A percentile compares a stretch with the other conserved stretches of the same genome.
Evolutionary conservation across 208 protist genomes (phyloP).

Genomic region (Tritrichomonas foetus): DNA sequence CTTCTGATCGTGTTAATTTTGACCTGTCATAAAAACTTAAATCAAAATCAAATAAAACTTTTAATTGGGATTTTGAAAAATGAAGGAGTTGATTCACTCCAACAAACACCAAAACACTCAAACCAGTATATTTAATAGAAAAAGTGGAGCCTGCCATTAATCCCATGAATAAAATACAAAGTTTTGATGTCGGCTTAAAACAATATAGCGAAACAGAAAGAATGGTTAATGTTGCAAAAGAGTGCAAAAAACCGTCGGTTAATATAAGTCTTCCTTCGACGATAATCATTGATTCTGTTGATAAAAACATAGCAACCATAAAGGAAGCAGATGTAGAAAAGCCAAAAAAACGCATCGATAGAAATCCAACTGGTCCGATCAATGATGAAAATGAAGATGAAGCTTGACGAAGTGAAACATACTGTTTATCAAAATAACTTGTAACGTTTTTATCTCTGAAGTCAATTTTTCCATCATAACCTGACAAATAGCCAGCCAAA

Average conservation of each 20-base stretch:
- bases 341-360: neutral
- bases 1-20: no score
- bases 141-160: neutral
- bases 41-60: neutral
- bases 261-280: slow-evolving; percentile 8
- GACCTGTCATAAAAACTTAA: no score
- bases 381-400: neutral
- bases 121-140: neutral
- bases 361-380: neutral
- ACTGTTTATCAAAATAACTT: neutral
- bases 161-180: neutral
- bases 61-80: neutral
- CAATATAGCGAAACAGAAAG: neutral
- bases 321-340: neutral
- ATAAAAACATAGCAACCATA: neutral
- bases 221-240: neutral
- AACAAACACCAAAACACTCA: neutral
- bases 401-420: neutral
- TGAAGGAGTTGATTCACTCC: neutral
- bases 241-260: slow-evolving; percentile 1
- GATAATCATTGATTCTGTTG: neutral
- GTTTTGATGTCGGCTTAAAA: neutral
- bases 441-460: neutral
- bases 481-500: neutral
- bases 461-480: neutral